These are phyloP conservation scores for Chalaropsis thielavioides DNA, from an alignment of 2,329 filamentous ascomycete genomes.

Conservation along the genomic window DNA sequence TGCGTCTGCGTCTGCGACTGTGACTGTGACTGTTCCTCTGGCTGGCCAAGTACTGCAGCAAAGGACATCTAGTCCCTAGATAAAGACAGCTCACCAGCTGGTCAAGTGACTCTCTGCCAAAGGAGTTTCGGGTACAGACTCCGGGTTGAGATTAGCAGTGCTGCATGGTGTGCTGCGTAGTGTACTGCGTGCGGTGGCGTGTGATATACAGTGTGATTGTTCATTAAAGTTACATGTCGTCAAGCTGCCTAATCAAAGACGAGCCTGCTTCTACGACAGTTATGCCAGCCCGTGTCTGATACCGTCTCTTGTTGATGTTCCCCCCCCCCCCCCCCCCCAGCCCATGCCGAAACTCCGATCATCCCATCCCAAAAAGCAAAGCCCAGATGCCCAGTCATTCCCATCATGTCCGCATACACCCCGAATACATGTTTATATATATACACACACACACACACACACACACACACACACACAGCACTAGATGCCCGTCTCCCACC, in stretches of 20 bases:
- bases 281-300: neutral
- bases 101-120: neutral
- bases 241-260: neutral
- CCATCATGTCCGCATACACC: neutral
- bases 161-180: neutral
- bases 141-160: neutral
- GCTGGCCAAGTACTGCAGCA: neutral
- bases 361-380: neutral
- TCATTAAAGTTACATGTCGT: neutral
- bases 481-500: constrained; percentile 21
- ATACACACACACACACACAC: neutral
- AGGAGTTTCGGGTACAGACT: neutral
- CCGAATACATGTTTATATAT: neutral
- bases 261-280: neutral
- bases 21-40: neutral
- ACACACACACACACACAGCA: neutral
- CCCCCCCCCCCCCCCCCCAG: too few relatives aligned
- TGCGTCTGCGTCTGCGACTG: neutral
- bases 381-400: neutral
- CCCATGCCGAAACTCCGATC: neutral
- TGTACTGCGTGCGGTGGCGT: too few relatives aligned
- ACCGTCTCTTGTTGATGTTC: neutral
- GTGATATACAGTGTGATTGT: neutral
- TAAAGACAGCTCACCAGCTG: neutral
- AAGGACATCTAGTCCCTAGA: neutral